phyloP scores from a whole-genome alignment of 805 yeast genomes.

The Jamesozyma lodderae region DNA sequence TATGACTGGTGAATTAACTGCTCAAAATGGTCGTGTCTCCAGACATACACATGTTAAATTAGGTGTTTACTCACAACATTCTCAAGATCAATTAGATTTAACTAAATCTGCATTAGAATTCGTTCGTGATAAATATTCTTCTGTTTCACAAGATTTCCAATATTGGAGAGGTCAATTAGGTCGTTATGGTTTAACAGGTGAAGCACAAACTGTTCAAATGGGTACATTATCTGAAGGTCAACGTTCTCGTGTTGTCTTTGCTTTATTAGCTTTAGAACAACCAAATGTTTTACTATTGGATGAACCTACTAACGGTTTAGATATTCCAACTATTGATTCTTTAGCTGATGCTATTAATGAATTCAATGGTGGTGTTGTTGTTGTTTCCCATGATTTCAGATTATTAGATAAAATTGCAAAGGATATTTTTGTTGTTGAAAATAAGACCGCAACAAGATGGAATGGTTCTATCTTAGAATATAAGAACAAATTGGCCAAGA shows the following conservation, averaged over 20 bases:
- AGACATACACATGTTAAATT: conserved; percentile 95
- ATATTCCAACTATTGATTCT: conserved; percentile 96
- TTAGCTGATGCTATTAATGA: conserved; percentile 91
- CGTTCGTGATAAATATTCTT: conserved; percentile 86
- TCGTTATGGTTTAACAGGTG: conserved; percentile 97
- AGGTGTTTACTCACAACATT: conserved; percentile 98
- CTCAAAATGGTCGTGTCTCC: conserved; percentile 91
- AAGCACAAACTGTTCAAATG: conserved; percentile 97
- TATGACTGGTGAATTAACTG: conserved; percentile 88
- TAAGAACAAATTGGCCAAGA: conserved; percentile 89
- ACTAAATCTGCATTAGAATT: conserved; percentile 93
- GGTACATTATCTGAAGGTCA: conserved; percentile 98
- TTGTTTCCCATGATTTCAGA: conserved; percentile 98
- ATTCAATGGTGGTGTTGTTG: conserved; percentile 96
- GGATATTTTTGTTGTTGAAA: conserved; percentile 92
- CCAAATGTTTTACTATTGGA: conserved; percentile 93
- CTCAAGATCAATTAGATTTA: conserved; percentile 94
- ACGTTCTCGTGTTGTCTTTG: conserved; percentile 97
- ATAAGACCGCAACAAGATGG: conserved; percentile 95
- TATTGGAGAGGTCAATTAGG: conserved; percentile 98
- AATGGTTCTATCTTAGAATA: conserved; percentile 83
- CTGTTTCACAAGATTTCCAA: conserved; percentile 94
- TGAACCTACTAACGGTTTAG: conserved; percentile 99
- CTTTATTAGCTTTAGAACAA: conserved; percentile 85
- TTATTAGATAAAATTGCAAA: conserved; percentile 93